Base-by-base conservation (phyloP, 2,329 filamentous ascomycete genomes). In the Nigrospora sphaerica region DNA sequence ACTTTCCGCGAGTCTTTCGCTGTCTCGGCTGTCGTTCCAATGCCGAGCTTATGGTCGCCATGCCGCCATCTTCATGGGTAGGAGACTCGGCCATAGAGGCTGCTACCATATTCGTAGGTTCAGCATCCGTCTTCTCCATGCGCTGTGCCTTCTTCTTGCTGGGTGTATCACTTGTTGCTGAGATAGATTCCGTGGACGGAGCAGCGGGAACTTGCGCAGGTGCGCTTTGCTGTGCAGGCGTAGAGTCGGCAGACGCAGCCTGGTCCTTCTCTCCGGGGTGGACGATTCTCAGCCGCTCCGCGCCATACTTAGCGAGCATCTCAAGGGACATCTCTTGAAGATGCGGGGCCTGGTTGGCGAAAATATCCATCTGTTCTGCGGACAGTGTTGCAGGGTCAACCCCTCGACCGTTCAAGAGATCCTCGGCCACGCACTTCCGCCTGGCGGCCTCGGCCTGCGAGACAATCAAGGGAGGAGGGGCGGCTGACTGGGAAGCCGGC, bases 271-370 rank as follows among this genome's bases (percentile, higher is more conserved):
- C 69, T 9, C 61, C 63, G 3, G 77, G 76, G 45, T 80, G 77
- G 6, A 82, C 73, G 42, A 82, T 80, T 12, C 74, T 68, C 19
- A 82, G 61, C 13, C 73, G 65, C 55, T 80, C 76, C 7, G 78
- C 77, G 17, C 78, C 78, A 46, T 80, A 80, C 54, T 70, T 73
- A 1, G 71, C 68, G 12, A 81, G 65, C 76, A 82, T 77, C 1
- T 65, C 68, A 13, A 82, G 60, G 1, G 78, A 81, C 45, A 76
- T 69, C 44, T 65, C 63, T 51, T 81, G 78, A 6, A 81, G 59
- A 3, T 73, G 68, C 0, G 77, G 76, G 1, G 77, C 72, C 59
- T 82, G 78, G 46, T 82, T 81, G 10, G 77, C 68, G 52, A 82
- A 79, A 14, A 80, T 81, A 52, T 65, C 72, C 49, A 81, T 78